phyloP scores from a whole-genome alignment of 768 basidiomycete genomes.

The Mycena amicta region DNA sequence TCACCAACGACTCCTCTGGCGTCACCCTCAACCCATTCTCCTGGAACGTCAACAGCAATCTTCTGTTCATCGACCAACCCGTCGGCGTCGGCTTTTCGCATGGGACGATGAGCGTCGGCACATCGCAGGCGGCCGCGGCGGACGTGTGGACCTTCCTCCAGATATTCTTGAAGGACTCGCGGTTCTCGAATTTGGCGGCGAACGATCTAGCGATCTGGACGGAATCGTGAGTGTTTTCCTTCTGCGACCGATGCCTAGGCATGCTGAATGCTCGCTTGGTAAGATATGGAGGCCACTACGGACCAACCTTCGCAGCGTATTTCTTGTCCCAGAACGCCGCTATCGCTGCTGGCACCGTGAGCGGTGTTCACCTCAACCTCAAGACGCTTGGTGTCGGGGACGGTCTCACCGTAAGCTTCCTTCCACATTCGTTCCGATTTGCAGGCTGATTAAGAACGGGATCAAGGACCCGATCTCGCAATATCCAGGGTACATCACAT shows the following conservation, averaged over 20 bases:
- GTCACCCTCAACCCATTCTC: slow-evolving; percentile 41
- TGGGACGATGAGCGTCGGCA: slow-evolving; percentile 50
- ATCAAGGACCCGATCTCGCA: slow-evolving; percentile 47
- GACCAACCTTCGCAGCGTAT: slow-evolving; percentile 66
- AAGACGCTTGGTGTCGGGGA: slow-evolving; percentile 65
- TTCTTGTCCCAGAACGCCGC: slow-evolving; percentile 62
- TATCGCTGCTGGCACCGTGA: slow-evolving; percentile 47
- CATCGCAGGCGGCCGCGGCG: slow-evolving; percentile 54
- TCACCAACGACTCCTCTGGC: slow-evolving; percentile 34
- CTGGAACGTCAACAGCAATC: slow-evolving; percentile 50
- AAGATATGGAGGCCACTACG: slow-evolving; percentile 77
- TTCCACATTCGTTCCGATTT: too few species aligned
- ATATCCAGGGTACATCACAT: slow-evolving; percentile 60
- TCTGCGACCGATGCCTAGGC: too few species aligned
- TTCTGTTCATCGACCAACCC: slow-evolving; percentile 68
- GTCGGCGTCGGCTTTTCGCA: slow-evolving; percentile 69
- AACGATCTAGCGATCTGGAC: slow-evolving; percentile 64
- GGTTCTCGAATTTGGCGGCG: slow-evolving; percentile 49
- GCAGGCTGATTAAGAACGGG: too few species aligned
- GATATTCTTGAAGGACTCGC: slow-evolving; percentile 58
- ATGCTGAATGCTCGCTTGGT: too few species aligned
- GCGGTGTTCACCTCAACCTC: slow-evolving; percentile 55
- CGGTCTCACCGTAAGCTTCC: slow-evolving; percentile 53
- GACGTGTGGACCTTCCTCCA: slow-evolving; percentile 68
- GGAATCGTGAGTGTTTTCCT: slow-evolving; percentile 61